phyloP scores from a whole-genome alignment of 1,139 yeast species.

The Geotrichum reessii region DNA sequence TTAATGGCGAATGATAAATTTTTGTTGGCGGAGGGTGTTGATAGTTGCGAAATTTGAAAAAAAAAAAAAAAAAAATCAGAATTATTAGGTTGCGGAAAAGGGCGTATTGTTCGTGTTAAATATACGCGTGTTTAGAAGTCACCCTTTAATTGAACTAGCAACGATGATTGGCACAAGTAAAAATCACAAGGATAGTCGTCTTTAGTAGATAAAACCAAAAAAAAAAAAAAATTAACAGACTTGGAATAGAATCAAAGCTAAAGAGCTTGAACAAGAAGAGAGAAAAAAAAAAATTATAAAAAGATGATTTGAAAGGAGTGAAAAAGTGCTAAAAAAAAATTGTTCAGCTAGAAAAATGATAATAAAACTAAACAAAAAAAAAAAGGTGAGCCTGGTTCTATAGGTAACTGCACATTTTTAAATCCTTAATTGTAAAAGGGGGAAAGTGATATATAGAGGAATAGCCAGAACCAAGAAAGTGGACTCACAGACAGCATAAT shows the following conservation, averaged over 20 bases:
- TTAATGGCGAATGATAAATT: background rate
- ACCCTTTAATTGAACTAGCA: background rate
- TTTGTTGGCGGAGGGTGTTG: too few relatives aligned
- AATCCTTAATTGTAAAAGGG: conserved; percentile 1
- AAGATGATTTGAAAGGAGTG: background rate
- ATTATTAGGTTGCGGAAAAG: background rate
- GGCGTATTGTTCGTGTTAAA: background rate
- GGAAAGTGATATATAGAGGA: background rate
- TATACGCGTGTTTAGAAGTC: background rate
- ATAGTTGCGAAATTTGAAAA: background rate
- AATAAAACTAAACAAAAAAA: too few relatives aligned
- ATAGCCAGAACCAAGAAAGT: background rate
- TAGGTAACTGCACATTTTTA: background rate
- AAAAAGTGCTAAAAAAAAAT: background rate
- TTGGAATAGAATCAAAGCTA: too few relatives aligned
- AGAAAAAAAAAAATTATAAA: too few relatives aligned
- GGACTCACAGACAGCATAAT: background rate
- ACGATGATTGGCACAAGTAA: background rate
- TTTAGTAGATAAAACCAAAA: too few relatives aligned
- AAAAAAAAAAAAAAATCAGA: too few relatives aligned
- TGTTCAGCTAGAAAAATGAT: background rate
- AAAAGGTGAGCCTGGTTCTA: background rate
- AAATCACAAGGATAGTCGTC: too few relatives aligned
- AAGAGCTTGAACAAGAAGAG: background rate
- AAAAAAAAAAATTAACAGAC: too few relatives aligned